Conservation (phyloP, 2,329 filamentous ascomycete genomes). For the Pyricularia pennisetigena region DNA sequence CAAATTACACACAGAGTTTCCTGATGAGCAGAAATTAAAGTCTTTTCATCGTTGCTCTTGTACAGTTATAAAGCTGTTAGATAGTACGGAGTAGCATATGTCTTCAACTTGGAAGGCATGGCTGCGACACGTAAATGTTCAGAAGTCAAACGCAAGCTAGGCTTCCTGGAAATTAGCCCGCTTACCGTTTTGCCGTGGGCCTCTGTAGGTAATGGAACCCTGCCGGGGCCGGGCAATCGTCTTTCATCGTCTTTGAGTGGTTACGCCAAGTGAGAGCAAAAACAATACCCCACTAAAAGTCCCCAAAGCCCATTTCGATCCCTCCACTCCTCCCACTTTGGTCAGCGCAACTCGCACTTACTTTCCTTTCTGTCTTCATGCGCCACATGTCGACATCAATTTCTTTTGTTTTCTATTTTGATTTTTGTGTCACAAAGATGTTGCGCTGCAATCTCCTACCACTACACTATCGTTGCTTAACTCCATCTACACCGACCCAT, state of each 20-base stretch:
- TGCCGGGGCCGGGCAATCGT: not conserved
- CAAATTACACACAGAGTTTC: not conserved
- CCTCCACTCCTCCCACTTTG: not conserved
- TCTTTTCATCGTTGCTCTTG: not conserved
- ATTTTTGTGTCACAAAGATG: not conserved
- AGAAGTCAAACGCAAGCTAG: not conserved
- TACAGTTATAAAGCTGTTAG: not conserved
- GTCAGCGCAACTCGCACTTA: not conserved
- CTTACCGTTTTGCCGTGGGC: not conserved
- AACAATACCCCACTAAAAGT: not conserved
- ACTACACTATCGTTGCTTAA: not conserved
- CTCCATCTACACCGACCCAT: not conserved
- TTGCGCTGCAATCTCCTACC: not conserved
- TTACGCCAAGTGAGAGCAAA: not conserved
- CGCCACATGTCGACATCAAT: not conserved
- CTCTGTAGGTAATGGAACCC: not conserved
- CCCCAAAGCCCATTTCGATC: not conserved
- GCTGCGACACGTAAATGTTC: not conserved
- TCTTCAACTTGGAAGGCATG: not conserved
- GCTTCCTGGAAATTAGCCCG: not conserved
- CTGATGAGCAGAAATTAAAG: not conserved
- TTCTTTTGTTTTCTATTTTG: not conserved
- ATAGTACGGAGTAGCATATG: not conserved
- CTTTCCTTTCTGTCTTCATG: not conserved
- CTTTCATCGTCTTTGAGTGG: not conserved